phyloP scores from a whole-genome alignment of 1,139 yeast genomes.

The Kodamaea fungicola region DNA sequence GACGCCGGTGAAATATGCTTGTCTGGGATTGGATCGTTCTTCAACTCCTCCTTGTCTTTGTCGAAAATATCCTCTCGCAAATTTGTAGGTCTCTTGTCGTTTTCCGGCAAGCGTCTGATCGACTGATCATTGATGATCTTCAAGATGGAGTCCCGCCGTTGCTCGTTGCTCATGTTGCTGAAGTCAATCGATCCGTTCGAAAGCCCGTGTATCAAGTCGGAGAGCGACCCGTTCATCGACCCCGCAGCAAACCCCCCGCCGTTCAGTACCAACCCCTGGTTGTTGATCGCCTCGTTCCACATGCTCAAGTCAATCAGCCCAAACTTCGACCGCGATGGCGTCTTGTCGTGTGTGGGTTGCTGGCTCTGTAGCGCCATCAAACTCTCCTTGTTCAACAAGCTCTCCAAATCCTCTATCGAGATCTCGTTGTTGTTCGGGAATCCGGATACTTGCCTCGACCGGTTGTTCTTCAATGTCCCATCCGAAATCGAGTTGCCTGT shows the following conservation, averaged over 20 bases:
- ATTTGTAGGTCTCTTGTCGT: conserved; percentile 11
- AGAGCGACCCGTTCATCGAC: conserved; percentile 31
- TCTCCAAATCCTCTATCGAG: conserved; percentile 41
- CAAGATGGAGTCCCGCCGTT: conserved; percentile 41
- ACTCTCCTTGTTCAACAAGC: conserved; percentile 42
- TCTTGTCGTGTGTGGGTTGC: conserved; percentile 6
- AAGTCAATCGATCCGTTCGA: conserved; percentile 41
- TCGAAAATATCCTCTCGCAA: conserved; percentile 46
- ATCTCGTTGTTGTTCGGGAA: conserved; percentile 18
- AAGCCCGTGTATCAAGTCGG: conserved; percentile 36
- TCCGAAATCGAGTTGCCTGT: conserved; percentile 33
- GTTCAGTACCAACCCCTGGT: conserved; percentile 7
- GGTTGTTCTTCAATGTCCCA: conserved; percentile 4
- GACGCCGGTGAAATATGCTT: conserved; percentile 31
- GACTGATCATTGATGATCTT: conserved; percentile 36
- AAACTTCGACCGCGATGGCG: conserved; percentile 17
- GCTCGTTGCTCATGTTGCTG: conserved; percentile 39
- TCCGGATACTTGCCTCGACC: conserved; percentile 12
- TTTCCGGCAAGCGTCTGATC: conserved; percentile 3
- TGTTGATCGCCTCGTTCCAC: conserved; percentile 14
- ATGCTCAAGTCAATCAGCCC: conserved; percentile 30
- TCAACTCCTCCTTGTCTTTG: conserved; percentile 12
- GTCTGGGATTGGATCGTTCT: too few relatives aligned
- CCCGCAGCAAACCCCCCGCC: conserved; percentile 18
- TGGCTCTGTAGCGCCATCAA: conserved; percentile 20